Conservation (phyloP, 2,329 filamentous ascomycete genomes). For the Lachnellula willkommii region DNA sequence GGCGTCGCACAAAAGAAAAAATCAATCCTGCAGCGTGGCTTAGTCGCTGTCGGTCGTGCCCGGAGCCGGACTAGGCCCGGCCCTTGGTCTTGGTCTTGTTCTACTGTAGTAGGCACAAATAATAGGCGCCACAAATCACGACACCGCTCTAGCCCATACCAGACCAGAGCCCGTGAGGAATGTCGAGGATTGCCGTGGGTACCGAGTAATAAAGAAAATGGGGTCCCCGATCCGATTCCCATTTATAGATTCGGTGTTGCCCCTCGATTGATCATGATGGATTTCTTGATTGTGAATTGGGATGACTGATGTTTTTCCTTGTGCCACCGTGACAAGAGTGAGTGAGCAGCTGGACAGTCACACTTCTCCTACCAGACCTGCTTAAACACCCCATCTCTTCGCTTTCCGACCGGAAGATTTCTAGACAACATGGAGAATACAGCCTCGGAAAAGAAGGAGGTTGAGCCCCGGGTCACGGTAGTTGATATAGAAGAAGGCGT, state of each 20-base stretch:
- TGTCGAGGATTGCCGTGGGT: neutral
- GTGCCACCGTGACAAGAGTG: neutral
- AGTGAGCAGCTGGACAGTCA: neutral
- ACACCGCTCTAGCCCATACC: neutral
- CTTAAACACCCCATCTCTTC: neutral
- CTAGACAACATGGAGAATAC: neutral
- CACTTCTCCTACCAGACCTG: neutral
- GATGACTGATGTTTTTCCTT: neutral
- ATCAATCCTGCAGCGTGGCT: too few relatives aligned
- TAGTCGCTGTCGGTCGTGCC: neutral
- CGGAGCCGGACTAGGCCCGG: neutral
- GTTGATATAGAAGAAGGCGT: slow-evolving; percentile 8
- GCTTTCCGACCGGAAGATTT: too few relatives aligned
- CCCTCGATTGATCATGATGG: too few relatives aligned
- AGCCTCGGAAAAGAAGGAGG: neutral
- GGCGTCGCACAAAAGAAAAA: too few relatives aligned
- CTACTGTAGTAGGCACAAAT: too few relatives aligned
- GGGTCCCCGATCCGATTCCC: too few relatives aligned
- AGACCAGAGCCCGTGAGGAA: neutral
- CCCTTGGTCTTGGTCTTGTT: neutral
- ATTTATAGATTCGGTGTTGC: too few relatives aligned
- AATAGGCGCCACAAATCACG: neutral
- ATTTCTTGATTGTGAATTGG: too few relatives aligned
- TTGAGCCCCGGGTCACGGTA: neutral
- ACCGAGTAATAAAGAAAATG: too few relatives aligned